Evolutionary conservation across 805 yeast species (phyloP).

Genomic region (Cyberlindnera petersonii): DNA sequence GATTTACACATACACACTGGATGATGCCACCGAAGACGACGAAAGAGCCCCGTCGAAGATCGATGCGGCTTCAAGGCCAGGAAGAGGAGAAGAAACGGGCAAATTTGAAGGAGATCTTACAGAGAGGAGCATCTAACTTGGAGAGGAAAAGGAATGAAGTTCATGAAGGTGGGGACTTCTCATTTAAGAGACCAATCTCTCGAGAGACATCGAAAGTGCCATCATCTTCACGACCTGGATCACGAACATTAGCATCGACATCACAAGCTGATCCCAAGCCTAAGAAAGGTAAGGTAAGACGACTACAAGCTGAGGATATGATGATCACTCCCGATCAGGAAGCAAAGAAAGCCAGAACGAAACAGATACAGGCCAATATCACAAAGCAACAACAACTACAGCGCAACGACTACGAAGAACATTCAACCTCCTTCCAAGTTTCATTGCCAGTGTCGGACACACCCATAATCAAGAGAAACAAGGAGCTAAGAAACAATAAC

Average conservation of each 20-base stretch:
- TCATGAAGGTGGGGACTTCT: conserved; percentile 23
- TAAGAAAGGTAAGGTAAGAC: conserved; percentile 12
- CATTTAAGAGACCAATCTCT: conserved; percentile 19
- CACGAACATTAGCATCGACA: neutral
- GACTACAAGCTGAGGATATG: conserved; percentile 20
- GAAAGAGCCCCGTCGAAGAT: conserved; percentile 15
- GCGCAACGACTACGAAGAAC: conserved; percentile 22
- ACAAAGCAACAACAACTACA: conserved; percentile 2
- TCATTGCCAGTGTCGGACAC: conserved; percentile 35
- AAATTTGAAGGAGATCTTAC: conserved; percentile 24
- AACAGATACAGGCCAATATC: conserved; percentile 1
- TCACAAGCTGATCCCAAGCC: neutral
- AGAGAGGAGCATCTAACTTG: conserved; percentile 15
- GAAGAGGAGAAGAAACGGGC: conserved; percentile 19
- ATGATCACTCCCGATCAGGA: conserved; percentile 23
- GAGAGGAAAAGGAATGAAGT: conserved; percentile 13
- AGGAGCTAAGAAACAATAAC: conserved; percentile 27
- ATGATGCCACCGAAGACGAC: conserved; percentile 11
- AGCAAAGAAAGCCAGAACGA: conserved; percentile 8
- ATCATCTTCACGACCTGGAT: too few relatives aligned
- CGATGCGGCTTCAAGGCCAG: conserved; percentile 11
- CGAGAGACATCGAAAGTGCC: conserved; percentile 1
- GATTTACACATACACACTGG: neutral
- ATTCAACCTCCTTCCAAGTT: conserved; percentile 25
- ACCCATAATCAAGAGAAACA: conserved; percentile 36